A percentile compares a stretch with the other conserved stretches of the same genome.
Conservation (phyloP, 1,284 basidiomycete genomes). For the Ganoderma boninense region DNA sequence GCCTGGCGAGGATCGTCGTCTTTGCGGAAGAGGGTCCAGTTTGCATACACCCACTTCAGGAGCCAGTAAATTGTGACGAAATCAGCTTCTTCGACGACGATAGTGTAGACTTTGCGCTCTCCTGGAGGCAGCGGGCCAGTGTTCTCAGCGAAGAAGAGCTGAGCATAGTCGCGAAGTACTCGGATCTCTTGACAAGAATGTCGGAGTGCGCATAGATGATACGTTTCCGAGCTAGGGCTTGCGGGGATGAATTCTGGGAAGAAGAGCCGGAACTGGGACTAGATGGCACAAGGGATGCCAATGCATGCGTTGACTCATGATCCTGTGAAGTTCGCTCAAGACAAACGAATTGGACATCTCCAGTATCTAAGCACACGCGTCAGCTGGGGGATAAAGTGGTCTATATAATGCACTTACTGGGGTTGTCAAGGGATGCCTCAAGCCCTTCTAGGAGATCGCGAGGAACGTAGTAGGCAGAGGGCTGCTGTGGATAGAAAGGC, state of each 20-base stretch:
- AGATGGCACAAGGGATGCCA: constrained; percentile 35
- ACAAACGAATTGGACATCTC: constrained; percentile 73
- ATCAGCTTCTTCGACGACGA: constrained; percentile 84
- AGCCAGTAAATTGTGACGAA: constrained; percentile 88
- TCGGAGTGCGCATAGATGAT: constrained; percentile 85
- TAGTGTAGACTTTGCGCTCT: constrained; percentile 67
- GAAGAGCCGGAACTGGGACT: constrained; percentile 49
- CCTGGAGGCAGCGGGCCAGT: constrained; percentile 45
- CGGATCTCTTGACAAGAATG: constrained; percentile 75
- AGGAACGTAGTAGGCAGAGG: constrained; percentile 71
- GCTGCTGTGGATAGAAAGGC: constrained; percentile 70
- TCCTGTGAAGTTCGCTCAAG: constrained; percentile 61
- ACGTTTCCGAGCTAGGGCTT: constrained; percentile 66
- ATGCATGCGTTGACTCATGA: constrained; percentile 36
- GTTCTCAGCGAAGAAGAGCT: constrained; percentile 74
- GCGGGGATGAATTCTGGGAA: constrained; percentile 51
- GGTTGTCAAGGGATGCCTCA: constrained; percentile 68
- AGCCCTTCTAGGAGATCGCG: constrained; percentile 68
- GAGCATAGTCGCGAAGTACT: constrained; percentile 86
- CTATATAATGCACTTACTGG: constrained; percentile 52
- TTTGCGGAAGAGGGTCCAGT: constrained; percentile 73
- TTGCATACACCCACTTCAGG: constrained; percentile 83
- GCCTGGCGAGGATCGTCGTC: constrained; percentile 70
- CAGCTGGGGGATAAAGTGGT: constrained; percentile 15
- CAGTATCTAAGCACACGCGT: constrained; percentile 46